Evolutionary conservation across 2,329 filamentous ascomycete species (phyloP), one percentile per base, ranked within the genome.

Genomic region (Monilinia fructigena): DNA sequence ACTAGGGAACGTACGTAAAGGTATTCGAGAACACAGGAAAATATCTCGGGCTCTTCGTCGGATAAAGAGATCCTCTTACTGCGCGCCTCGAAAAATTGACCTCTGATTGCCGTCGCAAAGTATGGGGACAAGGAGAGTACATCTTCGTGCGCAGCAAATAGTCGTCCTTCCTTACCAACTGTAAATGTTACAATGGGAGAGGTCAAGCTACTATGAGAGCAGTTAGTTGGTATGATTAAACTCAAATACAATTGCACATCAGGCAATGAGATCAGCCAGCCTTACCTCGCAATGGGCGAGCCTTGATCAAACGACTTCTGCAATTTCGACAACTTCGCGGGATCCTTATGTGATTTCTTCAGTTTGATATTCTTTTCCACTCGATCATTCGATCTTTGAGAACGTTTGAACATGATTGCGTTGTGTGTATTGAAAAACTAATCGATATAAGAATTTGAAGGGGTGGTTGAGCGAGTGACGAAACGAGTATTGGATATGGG

Each of bases 71-170:
- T 89, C 79, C 86, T 92, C 86, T 86, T 91, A 86, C 82, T 91
- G 88, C 84, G 87, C 81, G 80, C 84, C 77, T 90, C 89, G 79
- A 89, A 85, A 81, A 89, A 90, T 77, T 89, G 86, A 76, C 86
- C 86, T 75, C 86, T 87, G 75, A 92, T 85, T 73, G 87, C 85
- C 75, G 86, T 83, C 74, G 87, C 85, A 79, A 97, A 96, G 80
- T 91, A 96, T 72, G 92, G 89, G 77, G 92, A 94, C 79, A 91
- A 87, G 76, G 86, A 87, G 71, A 97, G 87, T 75, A 97, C 89
- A 80, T 97, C 91, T 83, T 97, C 92, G 80, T 97, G 93, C 76
- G 93, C 93, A 74, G 93, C 93, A 83, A 97, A 97, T 78, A 97
- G 85, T 75, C 93, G 90, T 77, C 90, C 89, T 76, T 97, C 93